Percentiles rank a stretch among this genome's conserved stretches.
phyloP scores from a whole-genome alignment of 305 asterid species.

The Fraxinus floribunda region DNA sequence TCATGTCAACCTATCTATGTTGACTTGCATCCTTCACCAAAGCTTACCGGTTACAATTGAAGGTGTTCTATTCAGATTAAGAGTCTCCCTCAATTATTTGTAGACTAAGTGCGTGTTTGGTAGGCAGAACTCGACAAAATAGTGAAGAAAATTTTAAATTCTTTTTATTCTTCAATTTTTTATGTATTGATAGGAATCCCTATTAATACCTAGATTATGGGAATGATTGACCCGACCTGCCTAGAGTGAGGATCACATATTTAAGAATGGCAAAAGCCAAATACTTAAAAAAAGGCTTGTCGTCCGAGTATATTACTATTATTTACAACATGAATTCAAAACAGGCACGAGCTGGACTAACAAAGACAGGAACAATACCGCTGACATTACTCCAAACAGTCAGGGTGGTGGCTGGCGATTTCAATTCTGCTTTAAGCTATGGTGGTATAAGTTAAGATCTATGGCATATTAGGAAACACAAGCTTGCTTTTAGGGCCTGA shows the following conservation, averaged over 20 bases:
- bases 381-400: background rate
- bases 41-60: slow-evolving; percentile 66
- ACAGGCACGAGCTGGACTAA: background rate
- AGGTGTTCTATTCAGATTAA: slow-evolving; percentile 60
- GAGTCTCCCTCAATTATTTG: background rate
- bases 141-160: background rate
- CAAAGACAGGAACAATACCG: background rate
- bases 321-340: background rate
- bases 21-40: slow-evolving; percentile 93
- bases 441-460: background rate
- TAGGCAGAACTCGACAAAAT: background rate
- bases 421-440: background rate
- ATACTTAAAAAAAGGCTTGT: background rate
- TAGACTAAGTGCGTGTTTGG: background rate
- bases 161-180: background rate
- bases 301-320: background rate
- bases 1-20: slow-evolving; percentile 65
- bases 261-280: background rate
- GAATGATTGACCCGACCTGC: background rate
- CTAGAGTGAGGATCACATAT: background rate
- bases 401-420: background rate
- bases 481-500: background rate
- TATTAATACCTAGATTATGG: background rate
- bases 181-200: background rate
- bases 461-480: background rate